phyloP scores from a whole-genome alignment of 345 rosid species.

The Aurinia saxatilis region DNA sequence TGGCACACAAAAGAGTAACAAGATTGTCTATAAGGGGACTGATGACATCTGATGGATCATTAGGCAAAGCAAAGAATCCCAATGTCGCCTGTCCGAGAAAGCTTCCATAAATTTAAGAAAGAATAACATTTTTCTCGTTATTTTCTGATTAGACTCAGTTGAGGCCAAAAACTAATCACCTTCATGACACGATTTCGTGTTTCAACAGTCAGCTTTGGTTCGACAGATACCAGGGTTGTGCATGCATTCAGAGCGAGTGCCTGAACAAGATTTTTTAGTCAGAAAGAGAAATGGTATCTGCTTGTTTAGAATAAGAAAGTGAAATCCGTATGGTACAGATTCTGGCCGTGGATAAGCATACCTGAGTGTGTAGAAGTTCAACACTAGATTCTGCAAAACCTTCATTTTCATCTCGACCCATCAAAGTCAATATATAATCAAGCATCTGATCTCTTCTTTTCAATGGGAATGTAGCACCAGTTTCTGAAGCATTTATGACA shows the following conservation, averaged over 20 bases:
- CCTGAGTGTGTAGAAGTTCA: slow-evolving; percentile 86
- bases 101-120: background rate
- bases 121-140: background rate
- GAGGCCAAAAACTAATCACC: slow-evolving; percentile 39
- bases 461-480: slow-evolving; percentile 81
- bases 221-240: slow-evolving; percentile 93
- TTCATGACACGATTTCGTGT: slow-evolving; percentile 89
- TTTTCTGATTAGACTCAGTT: background rate
- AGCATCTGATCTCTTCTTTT: slow-evolving; percentile 81
- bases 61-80: slow-evolving; percentile 89
- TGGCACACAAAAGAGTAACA: slow-evolving; percentile 88
- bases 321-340: background rate
- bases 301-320: slow-evolving; percentile 1
- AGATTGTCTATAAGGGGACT: slow-evolving; percentile 86
- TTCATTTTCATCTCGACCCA: slow-evolving; percentile 88
- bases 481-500: slow-evolving; percentile 89
- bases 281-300: slow-evolving; percentile 18
- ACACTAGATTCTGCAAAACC: slow-evolving; percentile 80
- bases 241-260: slow-evolving; percentile 95
- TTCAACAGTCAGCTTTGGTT: slow-evolving; percentile 89
- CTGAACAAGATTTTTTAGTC: slow-evolving; percentile 37
- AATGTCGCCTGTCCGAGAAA: slow-evolving; percentile 72
- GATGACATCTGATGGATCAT: slow-evolving; percentile 82
- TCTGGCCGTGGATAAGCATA: slow-evolving; percentile 19
- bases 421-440: slow-evolving; percentile 84